Percentiles rank a stretch among this genome's conserved stretches.
Conservation (phyloP, 305 asterid species). For the Petunia hybrid region DNA sequence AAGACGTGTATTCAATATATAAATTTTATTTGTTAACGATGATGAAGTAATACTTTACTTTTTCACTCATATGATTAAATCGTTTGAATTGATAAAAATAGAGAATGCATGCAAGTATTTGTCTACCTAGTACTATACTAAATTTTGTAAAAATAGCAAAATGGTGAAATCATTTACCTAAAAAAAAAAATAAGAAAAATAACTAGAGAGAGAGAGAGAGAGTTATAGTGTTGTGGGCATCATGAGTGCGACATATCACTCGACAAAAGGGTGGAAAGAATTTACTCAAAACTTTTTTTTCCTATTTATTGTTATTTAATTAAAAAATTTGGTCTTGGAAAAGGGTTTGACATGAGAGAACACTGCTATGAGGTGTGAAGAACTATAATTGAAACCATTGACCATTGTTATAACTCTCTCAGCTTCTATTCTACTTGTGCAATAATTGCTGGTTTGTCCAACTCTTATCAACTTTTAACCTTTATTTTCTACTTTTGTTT, state of each 20-base stretch:
- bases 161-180: constrained; percentile 9
- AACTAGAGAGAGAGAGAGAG: constrained; percentile 13
- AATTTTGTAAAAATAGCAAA: background rate
- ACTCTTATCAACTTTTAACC: background rate
- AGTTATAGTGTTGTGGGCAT: constrained; percentile 43
- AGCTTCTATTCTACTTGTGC: background rate
- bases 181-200: constrained; percentile 7
- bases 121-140: too few relatives aligned
- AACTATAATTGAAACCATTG: constrained; percentile 33
- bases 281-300: background rate
- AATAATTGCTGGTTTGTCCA: background rate
- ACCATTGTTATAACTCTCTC: constrained; percentile 14
- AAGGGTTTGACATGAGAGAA: constrained; percentile 55
- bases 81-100: too few relatives aligned
- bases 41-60: too few relatives aligned
- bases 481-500: background rate
- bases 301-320: background rate
- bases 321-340: constrained; percentile 48
- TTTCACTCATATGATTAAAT: too few relatives aligned
- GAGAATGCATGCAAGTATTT: too few relatives aligned
- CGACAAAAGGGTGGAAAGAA: constrained; percentile 55
- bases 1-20: too few relatives aligned
- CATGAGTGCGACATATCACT: constrained; percentile 75
- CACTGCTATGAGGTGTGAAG: constrained; percentile 27
- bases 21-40: too few relatives aligned